phyloP scores from a whole-genome alignment of 2,329 filamentous ascomycete genomes.

The Talaromyces sp. region DNA sequence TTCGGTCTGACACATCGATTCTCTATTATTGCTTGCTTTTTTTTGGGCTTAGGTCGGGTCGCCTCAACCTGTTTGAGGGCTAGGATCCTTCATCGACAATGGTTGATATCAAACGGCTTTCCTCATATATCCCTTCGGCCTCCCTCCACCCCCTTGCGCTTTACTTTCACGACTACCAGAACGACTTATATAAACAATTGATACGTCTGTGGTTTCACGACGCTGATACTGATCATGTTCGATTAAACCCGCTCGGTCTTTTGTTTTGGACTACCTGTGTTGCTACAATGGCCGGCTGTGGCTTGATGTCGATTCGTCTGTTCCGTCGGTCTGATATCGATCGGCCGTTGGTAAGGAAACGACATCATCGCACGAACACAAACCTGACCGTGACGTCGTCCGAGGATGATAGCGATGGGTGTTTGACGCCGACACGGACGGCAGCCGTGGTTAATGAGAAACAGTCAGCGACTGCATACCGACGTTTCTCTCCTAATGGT shows the following conservation, averaged over 20 bases:
- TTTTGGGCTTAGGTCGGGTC: not conserved
- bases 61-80: slow-evolving; percentile 1
- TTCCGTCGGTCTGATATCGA: slow-evolving; percentile 23
- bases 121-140: slow-evolving; percentile 6
- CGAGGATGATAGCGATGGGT: slow-evolving; percentile 35
- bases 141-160: not conserved
- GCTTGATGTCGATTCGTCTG: slow-evolving; percentile 28
- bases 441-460: slow-evolving; percentile 23
- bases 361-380: slow-evolving; percentile 27
- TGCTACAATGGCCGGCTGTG: slow-evolving; percentile 37
- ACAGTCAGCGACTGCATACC: slow-evolving; percentile 25
- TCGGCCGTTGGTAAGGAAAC: slow-evolving; percentile 19
- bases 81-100: not conserved
- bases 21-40: slow-evolving; percentile 1
- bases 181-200: slow-evolving; percentile 6
- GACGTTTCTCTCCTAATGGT: slow-evolving; percentile 32
- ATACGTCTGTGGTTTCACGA: slow-evolving; percentile 16
- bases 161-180: not conserved
- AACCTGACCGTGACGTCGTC: slow-evolving; percentile 32
- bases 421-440: slow-evolving; percentile 29
- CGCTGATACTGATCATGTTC: slow-evolving; percentile 26
- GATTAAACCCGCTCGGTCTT: slow-evolving; percentile 29
- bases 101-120: slow-evolving; percentile 9
- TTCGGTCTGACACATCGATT: slow-evolving; percentile 4
- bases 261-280: slow-evolving; percentile 32